These are phyloP conservation scores for Tricharina praecox DNA, from an alignment of 495 filamentous ascomycete species.

Conservation along the genomic window DNA sequence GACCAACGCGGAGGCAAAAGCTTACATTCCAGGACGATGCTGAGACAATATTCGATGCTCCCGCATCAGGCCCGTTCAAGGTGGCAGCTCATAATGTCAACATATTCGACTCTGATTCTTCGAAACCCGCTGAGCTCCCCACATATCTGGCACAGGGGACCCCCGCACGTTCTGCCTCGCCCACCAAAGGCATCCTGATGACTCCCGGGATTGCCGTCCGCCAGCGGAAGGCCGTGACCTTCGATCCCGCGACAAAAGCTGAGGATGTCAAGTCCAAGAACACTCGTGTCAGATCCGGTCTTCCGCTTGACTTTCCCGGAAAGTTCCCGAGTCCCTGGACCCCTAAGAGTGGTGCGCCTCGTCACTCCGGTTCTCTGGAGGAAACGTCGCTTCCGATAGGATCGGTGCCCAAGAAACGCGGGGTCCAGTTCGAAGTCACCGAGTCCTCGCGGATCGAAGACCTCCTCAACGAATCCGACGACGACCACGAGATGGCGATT, in stretches of 20 bases:
- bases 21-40: conserved; percentile 2
- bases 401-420: conserved; percentile 10
- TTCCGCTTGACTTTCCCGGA: conserved; percentile 39
- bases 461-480: conserved; percentile 14
- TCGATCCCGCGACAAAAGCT: conserved; percentile 30
- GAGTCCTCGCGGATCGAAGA: conserved; percentile 20
- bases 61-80: conserved; percentile 22
- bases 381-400: conserved; percentile 19
- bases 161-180: conserved; percentile 34
- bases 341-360: conserved; percentile 21
- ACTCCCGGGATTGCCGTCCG: conserved; percentile 71
- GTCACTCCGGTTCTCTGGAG: conserved; percentile 33
- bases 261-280: conserved; percentile 17
- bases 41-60: too few relatives aligned
- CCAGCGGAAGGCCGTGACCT: conserved; percentile 73
- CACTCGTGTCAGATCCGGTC: conserved; percentile 31
- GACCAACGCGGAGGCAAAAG: conserved; percentile 4
- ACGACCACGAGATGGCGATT: conserved; percentile 25
- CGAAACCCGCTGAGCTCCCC: conserved; percentile 31
- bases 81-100: conserved; percentile 15
- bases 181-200: conserved; percentile 65
- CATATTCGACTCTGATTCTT: conserved; percentile 18
- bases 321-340: conserved; percentile 52
- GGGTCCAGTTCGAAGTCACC: conserved; percentile 21
- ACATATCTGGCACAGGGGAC: conserved; percentile 22